Conservation (phyloP, 306 rosid genomes). For the Adenanthera pavonina region DNA sequence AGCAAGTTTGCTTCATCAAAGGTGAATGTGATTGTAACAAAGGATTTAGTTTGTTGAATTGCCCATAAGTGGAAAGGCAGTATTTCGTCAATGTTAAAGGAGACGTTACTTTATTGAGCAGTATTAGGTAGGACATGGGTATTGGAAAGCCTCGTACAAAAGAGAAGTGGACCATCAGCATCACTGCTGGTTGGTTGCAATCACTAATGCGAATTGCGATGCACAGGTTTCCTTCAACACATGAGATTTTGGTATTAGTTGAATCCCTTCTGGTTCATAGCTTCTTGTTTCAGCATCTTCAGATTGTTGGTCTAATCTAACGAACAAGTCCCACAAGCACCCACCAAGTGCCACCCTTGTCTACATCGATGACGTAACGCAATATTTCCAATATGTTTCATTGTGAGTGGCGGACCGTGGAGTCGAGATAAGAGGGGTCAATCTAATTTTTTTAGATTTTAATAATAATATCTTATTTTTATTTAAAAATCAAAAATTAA, state of each 20-base stretch:
- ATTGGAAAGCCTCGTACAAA: neutral
- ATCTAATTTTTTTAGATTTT: no score
- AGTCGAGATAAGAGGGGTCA: no score
- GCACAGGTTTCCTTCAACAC: neutral
- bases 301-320: neutral
- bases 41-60: neutral
- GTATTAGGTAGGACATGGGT: neutral
- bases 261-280: slow-evolving; percentile 1
- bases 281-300: neutral
- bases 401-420: neutral
- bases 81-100: neutral
- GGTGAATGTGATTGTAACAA: neutral
- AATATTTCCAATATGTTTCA: neutral
- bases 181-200: neutral
- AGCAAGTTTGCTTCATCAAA: neutral
- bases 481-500: no score
- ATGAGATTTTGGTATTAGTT: neutral
- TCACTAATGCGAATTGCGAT: neutral
- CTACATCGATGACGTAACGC: neutral
- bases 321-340: neutral
- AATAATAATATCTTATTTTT: no score
- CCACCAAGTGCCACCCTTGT: neutral
- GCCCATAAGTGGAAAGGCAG: no score
- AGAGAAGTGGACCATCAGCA: neutral
- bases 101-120: neutral